These are phyloP conservation scores for Debaryomycetaceae sp. DNA, from an alignment of 1,139 yeast species.

Conservation along the genomic window DNA sequence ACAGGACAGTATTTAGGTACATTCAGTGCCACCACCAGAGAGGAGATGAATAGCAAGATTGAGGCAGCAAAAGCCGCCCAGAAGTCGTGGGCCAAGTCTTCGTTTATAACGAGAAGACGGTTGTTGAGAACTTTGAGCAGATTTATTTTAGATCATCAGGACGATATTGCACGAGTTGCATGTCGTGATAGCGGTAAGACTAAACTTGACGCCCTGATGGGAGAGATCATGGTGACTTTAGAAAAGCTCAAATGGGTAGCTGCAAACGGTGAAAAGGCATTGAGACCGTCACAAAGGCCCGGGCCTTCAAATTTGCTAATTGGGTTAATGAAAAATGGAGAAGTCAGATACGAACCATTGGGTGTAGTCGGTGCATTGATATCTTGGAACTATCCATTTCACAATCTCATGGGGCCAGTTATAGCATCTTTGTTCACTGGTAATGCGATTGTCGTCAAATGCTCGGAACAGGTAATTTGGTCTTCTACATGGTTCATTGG, in stretches of 20 bases:
- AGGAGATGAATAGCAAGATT: constrained; percentile 69
- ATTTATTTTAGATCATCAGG: constrained; percentile 77
- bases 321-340: constrained; percentile 79
- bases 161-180: constrained; percentile 82
- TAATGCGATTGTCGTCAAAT: constrained; percentile 83
- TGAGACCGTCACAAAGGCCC: constrained; percentile 72
- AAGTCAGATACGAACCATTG: constrained; percentile 88
- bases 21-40: constrained; percentile 56
- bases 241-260: constrained; percentile 91
- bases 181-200: constrained; percentile 97
- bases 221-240: constrained; percentile 88
- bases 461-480: constrained; percentile 96
- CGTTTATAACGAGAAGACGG: constrained; percentile 61
- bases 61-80: constrained; percentile 58
- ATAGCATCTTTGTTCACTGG: constrained; percentile 88
- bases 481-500: constrained; percentile 74
- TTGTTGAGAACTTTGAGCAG: constrained; percentile 69
- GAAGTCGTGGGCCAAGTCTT: constrained; percentile 51
- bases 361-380: constrained; percentile 88
- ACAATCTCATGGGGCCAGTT: constrained; percentile 87
- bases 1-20: constrained; percentile 86
- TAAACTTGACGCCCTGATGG: constrained; percentile 92
- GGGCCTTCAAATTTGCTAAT: constrained; percentile 78
- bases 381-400: constrained; percentile 97
- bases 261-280: constrained; percentile 70